Evolutionary conservation across 352 stramenopile genomes (phyloP).

Genomic region (Phytophthora idaei): DNA sequence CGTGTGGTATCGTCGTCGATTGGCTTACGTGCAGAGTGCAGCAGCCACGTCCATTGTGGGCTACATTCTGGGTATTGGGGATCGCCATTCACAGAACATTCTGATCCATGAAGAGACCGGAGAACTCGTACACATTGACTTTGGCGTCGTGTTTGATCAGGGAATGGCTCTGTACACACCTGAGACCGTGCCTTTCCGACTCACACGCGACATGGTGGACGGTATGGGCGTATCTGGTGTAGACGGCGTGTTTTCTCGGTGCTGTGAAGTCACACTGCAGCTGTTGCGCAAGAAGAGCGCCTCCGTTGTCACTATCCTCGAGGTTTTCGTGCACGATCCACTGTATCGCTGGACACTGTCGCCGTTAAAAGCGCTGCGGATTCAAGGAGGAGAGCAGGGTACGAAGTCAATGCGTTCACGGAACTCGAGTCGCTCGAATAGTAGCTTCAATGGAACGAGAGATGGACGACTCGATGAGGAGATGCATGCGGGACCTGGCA

Average conservation of each 20-base stretch:
- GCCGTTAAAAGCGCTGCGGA: constrained; percentile 85
- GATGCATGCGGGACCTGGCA: constrained; percentile 36
- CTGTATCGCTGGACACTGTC: constrained; percentile 98
- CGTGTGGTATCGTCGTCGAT: constrained; percentile 94
- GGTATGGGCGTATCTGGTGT: constrained; percentile 97
- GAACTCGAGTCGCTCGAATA: constrained; percentile 31
- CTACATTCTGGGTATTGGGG: constrained; percentile 96
- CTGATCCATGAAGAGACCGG: constrained; percentile 97
- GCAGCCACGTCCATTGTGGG: constrained; percentile 98
- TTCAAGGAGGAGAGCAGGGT: constrained; percentile 61
- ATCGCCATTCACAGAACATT: constrained; percentile 99
- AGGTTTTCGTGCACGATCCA: constrained; percentile 99
- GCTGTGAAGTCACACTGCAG: constrained; percentile 93
- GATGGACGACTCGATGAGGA: constrained; percentile 28
- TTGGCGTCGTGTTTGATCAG: constrained; percentile 99
- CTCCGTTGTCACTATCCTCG: constrained; percentile 97
- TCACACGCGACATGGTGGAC: constrained; percentile 99
- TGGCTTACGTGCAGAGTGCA: constrained; percentile 95
- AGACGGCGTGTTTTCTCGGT: constrained; percentile 95
- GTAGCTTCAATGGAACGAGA: constrained; percentile 12
- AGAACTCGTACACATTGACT: constrained; percentile 99
- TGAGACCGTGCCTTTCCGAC: constrained; percentile 98
- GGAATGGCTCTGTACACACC: constrained; percentile 93
- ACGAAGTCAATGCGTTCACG: constrained; percentile 18
- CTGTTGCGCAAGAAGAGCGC: constrained; percentile 93